phyloP scores from a whole-genome alignment of 192 early-diverging fungal genomes.

The Martensiomyces pterosporus region DNA sequence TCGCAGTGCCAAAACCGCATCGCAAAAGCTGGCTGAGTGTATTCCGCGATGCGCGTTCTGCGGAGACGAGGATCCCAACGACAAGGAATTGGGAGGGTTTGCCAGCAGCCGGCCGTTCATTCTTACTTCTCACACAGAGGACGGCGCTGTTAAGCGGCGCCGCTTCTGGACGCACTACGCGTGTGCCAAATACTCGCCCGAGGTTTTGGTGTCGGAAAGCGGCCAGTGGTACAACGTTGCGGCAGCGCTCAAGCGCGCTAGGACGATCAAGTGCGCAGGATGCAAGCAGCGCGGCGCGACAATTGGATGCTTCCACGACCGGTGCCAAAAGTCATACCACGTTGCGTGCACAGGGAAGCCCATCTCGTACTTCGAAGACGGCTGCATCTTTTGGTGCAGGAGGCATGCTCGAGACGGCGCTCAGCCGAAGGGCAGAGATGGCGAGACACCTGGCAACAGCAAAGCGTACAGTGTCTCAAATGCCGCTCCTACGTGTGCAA shows the following conservation, averaged over 20 bases:
- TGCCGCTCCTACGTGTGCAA: constrained; percentile 29
- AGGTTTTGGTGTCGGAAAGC: constrained; percentile 64
- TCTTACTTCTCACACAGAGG: constrained; percentile 47
- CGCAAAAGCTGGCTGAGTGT: background rate
- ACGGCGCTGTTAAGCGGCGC: constrained; percentile 51
- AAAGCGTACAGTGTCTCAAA: too few relatives aligned
- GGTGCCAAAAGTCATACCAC: constrained; percentile 81
- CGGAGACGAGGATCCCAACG: constrained; percentile 48
- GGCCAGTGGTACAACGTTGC: constrained; percentile 85
- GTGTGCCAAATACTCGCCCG: constrained; percentile 81
- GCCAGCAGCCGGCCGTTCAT: constrained; percentile 52
- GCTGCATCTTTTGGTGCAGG: constrained; percentile 86
- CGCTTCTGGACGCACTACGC: constrained; percentile 82
- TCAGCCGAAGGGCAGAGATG: too few relatives aligned
- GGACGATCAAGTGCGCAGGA: constrained; percentile 66
- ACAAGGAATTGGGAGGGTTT: constrained; percentile 18
- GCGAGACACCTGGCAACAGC: constrained; percentile 62
- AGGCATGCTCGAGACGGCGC: constrained; percentile 71
- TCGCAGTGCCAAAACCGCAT: background rate
- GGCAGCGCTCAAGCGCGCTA: constrained; percentile 64
- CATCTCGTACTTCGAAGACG: constrained; percentile 66
- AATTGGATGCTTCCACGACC: constrained; percentile 80
- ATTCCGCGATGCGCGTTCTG: constrained; percentile 51
- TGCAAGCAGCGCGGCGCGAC: constrained; percentile 84
- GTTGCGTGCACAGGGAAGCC: constrained; percentile 72